Evolutionary conservation across 129 eudicot species (phyloP).

Genomic region (Deinandra increscens): DNA sequence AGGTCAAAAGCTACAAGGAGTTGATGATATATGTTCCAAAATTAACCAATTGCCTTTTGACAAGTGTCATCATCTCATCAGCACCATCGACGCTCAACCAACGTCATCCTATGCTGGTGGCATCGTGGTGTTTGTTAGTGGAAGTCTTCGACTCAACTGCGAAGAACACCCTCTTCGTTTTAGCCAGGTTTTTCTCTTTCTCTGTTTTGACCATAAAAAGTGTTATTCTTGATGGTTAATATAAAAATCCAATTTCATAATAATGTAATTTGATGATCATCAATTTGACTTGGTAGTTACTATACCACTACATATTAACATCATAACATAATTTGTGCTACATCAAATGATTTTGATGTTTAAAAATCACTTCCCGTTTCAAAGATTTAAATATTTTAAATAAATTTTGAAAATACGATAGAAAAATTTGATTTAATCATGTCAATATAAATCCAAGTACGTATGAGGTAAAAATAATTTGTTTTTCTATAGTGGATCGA

Average conservation of each 20-base stretch:
- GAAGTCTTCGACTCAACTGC: constrained; percentile 64
- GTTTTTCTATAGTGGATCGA: too few species aligned
- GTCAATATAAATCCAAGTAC: too few species aligned
- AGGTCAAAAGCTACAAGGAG: constrained; percentile 64
- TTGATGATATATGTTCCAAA: constrained; percentile 50
- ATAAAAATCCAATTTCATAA: background rate
- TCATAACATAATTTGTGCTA: too few species aligned
- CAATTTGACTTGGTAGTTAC: background rate
- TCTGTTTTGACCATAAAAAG: background rate
- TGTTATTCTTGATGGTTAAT: background rate
- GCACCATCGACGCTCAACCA: constrained; percentile 80
- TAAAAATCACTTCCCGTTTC: too few species aligned
- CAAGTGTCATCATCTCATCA: constrained; percentile 67
- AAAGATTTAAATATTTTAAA: too few species aligned
- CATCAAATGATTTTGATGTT: too few species aligned
- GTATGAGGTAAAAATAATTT: too few species aligned
- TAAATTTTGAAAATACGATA: too few species aligned
- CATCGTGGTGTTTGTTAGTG: constrained; percentile 77
- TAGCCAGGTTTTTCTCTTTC: constrained; percentile 60
- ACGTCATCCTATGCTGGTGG: constrained; percentile 64
- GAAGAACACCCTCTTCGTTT: constrained; percentile 72
- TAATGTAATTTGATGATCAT: background rate
- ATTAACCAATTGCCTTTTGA: constrained; percentile 59
- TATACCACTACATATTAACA: background rate
- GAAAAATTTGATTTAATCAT: too few species aligned